These are phyloP conservation scores for Berkeleyomyces rouxiae DNA, from an alignment of 2,329 filamentous ascomycete genomes.

Conservation along the genomic window DNA sequence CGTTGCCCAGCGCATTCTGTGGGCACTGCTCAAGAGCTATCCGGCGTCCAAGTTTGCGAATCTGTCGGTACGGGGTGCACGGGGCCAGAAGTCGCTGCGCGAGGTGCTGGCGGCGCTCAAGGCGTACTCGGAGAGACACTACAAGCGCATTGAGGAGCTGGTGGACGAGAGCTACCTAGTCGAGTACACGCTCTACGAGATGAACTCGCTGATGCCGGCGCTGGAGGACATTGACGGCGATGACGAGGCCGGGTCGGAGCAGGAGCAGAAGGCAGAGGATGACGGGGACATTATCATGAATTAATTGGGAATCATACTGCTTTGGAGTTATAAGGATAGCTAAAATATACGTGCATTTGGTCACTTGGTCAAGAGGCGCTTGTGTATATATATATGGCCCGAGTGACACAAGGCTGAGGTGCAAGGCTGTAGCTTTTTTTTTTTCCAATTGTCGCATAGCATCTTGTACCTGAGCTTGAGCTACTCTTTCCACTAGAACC, in stretches of 20 bases:
- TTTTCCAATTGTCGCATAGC: not conserved
- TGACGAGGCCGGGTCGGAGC: conserved; percentile 19
- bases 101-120: conserved; percentile 77
- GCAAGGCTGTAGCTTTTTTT: conserved; percentile 6
- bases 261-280: conserved; percentile 22
- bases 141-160: conserved; percentile 73
- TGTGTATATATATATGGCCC: not conserved
- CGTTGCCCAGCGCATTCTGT: conserved; percentile 72
- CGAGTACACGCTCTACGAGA: conserved; percentile 83
- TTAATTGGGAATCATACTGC: conserved; percentile 2
- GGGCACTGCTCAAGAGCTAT: conserved; percentile 64
- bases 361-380: not conserved
- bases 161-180: conserved; percentile 89
- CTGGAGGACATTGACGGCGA: conserved; percentile 18
- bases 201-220: conserved; percentile 54
- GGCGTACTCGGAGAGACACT: conserved; percentile 86
- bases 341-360: conserved; percentile 10
- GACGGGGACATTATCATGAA: conserved; percentile 29
- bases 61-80: conserved; percentile 42
- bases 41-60: conserved; percentile 61
- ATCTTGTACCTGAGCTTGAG: not conserved
- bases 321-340: conserved; percentile 10
- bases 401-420: not conserved
- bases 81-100: conserved; percentile 50
- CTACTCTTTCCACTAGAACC: not conserved